phyloP scores from a whole-genome alignment of 1,284 basidiomycete genomes.

The Gymnopus androsaceus region DNA sequence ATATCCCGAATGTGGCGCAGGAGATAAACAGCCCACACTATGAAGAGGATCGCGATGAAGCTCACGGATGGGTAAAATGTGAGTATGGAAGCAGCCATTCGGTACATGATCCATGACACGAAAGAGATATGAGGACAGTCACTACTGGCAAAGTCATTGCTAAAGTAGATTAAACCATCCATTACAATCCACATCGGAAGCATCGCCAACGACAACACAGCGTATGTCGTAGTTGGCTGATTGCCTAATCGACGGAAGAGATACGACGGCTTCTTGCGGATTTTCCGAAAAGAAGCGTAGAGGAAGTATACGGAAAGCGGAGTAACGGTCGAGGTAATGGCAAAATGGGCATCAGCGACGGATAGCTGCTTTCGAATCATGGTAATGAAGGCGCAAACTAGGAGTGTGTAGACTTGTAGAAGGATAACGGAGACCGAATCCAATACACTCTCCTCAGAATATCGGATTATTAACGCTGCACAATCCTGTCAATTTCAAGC shows the following conservation, averaged over 20 bases:
- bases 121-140: conserved; percentile 8
- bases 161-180: conserved; percentile 14
- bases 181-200: conserved; percentile 9
- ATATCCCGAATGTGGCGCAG: conserved; percentile 18
- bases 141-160: background rate
- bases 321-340: conserved; percentile 16
- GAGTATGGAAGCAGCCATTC: background rate
- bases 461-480: conserved; percentile 8
- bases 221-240: background rate
- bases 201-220: conserved; percentile 3
- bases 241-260: conserved; percentile 15
- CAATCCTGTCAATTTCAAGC: too few relatives aligned
- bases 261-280: conserved; percentile 6
- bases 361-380: conserved; percentile 14
- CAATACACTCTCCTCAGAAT: conserved; percentile 12
- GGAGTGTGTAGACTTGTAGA: conserved; percentile 16
- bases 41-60: too few relatives aligned
- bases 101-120: conserved; percentile 11
- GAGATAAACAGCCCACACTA: conserved; percentile 15
- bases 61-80: too few relatives aligned
- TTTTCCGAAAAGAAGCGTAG: conserved; percentile 8
- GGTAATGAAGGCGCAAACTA: conserved; percentile 13
- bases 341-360: conserved; percentile 19
- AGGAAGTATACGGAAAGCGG: conserved; percentile 17
- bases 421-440: conserved; percentile 17